A percentile compares a stretch with the other conserved stretches of the same genome.
These are phyloP conservation scores for Zygosaccharomyces sapae DNA, from an alignment of 1,139 yeast genomes.

Conservation along the genomic window DNA sequence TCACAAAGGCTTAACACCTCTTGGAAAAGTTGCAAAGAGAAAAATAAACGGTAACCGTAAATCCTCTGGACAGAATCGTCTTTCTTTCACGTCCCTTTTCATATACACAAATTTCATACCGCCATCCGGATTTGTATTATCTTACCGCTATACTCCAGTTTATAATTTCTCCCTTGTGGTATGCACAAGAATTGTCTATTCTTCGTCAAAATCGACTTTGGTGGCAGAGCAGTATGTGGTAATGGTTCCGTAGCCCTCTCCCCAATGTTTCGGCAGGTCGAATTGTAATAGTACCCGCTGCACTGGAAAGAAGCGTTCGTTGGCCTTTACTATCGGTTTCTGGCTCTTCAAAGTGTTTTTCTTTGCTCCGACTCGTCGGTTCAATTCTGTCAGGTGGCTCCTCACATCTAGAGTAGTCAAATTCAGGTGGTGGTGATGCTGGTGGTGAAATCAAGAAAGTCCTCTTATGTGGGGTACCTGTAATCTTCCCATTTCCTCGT, in stretches of 20 bases:
- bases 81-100: too few species aligned
- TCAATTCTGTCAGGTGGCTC: constrained; percentile 32
- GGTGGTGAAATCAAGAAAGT: constrained; percentile 42
- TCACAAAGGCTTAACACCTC: too few species aligned
- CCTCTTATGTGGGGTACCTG: constrained; percentile 35
- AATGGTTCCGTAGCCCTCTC: not conserved
- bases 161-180: not conserved
- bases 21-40: too few species aligned
- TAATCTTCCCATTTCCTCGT: constrained; percentile 14
- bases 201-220: constrained; percentile 37
- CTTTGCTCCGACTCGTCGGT: not conserved
- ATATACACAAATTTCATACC: too few species aligned
- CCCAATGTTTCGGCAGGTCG: constrained; percentile 13
- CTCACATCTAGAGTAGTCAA: constrained; percentile 38
- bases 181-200: constrained; percentile 10
- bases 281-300: constrained; percentile 17
- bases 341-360: not conserved
- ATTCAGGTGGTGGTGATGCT: constrained; percentile 41
- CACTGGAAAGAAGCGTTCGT: not conserved
- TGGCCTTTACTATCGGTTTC: not conserved
- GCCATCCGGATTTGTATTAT: too few species aligned
- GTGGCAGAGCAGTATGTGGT: constrained; percentile 34
- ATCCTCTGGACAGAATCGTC: too few species aligned
- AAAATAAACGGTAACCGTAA: too few species aligned
- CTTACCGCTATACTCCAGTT: not conserved